Evolutionary conservation across 225 moss, liverwort and hornwort genomes (phyloP).

Genomic region (Climacium dendroides): DNA sequence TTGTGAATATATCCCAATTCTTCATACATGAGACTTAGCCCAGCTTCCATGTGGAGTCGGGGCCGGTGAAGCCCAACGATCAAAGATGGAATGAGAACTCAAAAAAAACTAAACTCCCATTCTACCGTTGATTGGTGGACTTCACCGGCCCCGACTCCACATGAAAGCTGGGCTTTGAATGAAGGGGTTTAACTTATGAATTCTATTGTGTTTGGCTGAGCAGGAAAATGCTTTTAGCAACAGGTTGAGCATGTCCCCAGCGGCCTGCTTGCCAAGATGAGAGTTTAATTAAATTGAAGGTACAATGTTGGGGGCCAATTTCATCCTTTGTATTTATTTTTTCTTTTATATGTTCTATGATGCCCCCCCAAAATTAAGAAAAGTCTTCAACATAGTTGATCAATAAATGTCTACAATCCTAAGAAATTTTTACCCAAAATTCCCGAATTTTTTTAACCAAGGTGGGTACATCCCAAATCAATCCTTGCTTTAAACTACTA

Average conservation of each 20-base stretch:
- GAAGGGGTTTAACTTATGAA: background rate
- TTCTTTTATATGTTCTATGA: too few species aligned
- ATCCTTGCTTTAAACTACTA: too few species aligned
- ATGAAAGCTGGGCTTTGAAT: rapidly evolving
- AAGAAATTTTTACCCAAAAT: background rate
- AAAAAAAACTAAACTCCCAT: rapidly evolving
- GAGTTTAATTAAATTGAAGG: too few species aligned
- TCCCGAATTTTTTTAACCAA: rapidly evolving
- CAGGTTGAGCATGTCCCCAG: background rate
- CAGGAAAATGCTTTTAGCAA: background rate
- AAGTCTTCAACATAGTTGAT: too few species aligned
- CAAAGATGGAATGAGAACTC: background rate
- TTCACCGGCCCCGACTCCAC: rapidly evolving
- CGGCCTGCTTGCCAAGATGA: background rate
- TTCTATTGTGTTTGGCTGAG: background rate
- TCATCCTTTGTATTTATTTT: too few species aligned
- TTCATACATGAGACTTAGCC: background rate
- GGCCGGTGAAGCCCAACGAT: rapidly evolving
- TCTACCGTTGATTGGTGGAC: rapidly evolving
- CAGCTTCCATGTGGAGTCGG: rapidly evolving
- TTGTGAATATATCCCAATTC: background rate
- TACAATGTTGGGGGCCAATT: too few species aligned
- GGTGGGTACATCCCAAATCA: too few species aligned
- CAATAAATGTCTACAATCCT: background rate
- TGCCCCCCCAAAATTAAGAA: background rate